Percentiles rank a stretch among this genome's conserved stretches.
phyloP scores from a whole-genome alignment of 2,329 filamentous ascomycete genomes.

The Thielaviopsis euricoi region DNA sequence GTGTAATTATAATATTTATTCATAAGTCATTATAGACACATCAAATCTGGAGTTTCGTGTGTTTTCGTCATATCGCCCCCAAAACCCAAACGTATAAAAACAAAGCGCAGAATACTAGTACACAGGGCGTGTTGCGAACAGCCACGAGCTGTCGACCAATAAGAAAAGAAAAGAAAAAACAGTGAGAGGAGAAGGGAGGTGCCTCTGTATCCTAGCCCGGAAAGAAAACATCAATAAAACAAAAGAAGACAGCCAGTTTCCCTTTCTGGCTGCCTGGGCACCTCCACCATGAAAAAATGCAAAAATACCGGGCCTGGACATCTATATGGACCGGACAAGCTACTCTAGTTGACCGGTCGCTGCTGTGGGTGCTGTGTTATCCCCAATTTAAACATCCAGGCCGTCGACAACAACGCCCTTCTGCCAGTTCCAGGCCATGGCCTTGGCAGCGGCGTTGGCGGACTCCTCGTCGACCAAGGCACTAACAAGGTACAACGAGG shows the following conservation, averaged over 20 bases:
- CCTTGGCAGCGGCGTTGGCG: constrained; percentile 56
- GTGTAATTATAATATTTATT: neutral
- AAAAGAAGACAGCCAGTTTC: neutral
- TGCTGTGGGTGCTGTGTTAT: constrained; percentile 1
- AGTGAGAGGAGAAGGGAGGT: neutral
- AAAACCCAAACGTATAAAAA: neutral
- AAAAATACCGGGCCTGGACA: neutral
- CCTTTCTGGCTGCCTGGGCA: neutral
- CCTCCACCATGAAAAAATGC: neutral
- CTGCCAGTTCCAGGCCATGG: constrained; percentile 70
- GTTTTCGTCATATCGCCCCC: neutral
- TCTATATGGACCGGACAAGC: neutral
- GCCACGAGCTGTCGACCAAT: neutral
- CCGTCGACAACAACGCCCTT: constrained; percentile 76
- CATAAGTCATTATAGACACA: constrained; percentile 4
- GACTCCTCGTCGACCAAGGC: constrained; percentile 64
- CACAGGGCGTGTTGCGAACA: neutral
- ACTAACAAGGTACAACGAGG: constrained; percentile 68
- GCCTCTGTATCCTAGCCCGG: neutral
- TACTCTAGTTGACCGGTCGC: neutral
- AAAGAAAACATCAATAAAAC: neutral
- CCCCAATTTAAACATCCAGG: constrained; percentile 51
- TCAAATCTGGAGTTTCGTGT: constrained; percentile 1
- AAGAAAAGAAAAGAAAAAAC: neutral
- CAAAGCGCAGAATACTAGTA: neutral